These are phyloP conservation scores for Erythrobasidium hasegawianum DNA, from an alignment of 1,284 basidiomycete genomes.

Conservation along the genomic window DNA sequence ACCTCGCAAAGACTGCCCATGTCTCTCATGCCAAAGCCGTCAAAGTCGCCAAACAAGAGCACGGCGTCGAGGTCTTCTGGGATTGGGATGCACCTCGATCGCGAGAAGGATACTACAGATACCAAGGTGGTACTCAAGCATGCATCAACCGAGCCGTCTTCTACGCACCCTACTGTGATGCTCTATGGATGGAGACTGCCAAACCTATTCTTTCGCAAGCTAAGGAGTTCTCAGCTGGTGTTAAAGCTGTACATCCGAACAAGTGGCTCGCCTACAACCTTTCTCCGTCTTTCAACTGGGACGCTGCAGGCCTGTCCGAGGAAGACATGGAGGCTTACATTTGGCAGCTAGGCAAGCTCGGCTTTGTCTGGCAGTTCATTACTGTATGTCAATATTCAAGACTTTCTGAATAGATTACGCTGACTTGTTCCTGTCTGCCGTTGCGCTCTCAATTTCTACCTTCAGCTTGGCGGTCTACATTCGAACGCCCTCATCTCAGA, in stretches of 20 bases:
- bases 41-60: constrained; percentile 71
- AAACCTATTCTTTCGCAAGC: constrained; percentile 92
- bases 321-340: constrained; percentile 85
- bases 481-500: constrained; percentile 97
- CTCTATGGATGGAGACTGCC: constrained; percentile 89
- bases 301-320: constrained; percentile 76
- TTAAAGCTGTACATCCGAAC: constrained; percentile 69
- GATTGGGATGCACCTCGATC: constrained; percentile 93
- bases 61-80: constrained; percentile 73
- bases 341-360: constrained; percentile 88
- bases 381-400: too few relatives aligned
- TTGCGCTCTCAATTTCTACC: constrained; percentile 1
- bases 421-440: neutral
- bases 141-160: constrained; percentile 88
- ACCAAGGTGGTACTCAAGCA: constrained; percentile 92
- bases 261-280: constrained; percentile 92
- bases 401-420: neutral
- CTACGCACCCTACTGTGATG: constrained; percentile 62
- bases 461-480: constrained; percentile 86
- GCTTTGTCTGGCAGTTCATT: constrained; percentile 98
- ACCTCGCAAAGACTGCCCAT: constrained; percentile 61
- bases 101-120: constrained; percentile 92
- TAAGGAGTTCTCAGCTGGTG: constrained; percentile 83
- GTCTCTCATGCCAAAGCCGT: constrained; percentile 68
- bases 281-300: constrained; percentile 67